phyloP scores from a whole-genome alignment of 2,329 filamentous ascomycete species.

The Aquanectria penicillioides region DNA sequence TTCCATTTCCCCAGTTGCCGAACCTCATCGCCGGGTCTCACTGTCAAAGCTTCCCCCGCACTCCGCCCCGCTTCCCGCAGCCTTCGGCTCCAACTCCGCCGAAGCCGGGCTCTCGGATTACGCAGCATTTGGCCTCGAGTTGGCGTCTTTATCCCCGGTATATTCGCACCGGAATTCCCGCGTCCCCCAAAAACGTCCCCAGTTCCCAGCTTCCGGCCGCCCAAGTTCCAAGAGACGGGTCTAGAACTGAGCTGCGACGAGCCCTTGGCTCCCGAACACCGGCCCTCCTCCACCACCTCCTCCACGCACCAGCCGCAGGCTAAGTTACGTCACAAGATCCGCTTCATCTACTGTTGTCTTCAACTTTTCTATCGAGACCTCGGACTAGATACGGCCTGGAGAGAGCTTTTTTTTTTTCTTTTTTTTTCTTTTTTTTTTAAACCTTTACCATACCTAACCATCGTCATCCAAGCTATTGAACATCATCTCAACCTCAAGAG shows the following conservation, averaged over 20 bases:
- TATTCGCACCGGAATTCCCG: constrained; percentile 22
- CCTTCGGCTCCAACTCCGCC: constrained; percentile 17
- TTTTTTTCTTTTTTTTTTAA: no score
- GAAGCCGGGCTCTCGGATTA: constrained; percentile 23
- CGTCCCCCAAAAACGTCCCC: no score
- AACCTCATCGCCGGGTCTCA: constrained; percentile 14
- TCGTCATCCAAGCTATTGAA: background rate
- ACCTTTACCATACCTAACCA: background rate
- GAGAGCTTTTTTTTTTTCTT: no score
- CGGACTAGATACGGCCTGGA: no score
- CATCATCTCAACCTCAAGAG: background rate
- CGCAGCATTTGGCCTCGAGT: constrained; percentile 1
- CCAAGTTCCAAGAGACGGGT: background rate
- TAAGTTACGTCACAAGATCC: background rate
- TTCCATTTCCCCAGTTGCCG: constrained; percentile 13
- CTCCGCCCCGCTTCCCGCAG: constrained; percentile 24
- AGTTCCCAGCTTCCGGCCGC: background rate
- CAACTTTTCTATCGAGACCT: background rate
- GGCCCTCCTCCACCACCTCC: background rate
- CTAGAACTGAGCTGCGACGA: background rate
- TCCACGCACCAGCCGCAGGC: background rate
- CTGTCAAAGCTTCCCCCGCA: constrained; percentile 8
- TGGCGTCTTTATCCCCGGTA: constrained; percentile 14
- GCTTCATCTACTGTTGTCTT: background rate
- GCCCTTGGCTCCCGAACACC: constrained; percentile 3